Conservation (phyloP, 2,329 filamentous ascomycete genomes). For the Nemania sp. region DNA sequence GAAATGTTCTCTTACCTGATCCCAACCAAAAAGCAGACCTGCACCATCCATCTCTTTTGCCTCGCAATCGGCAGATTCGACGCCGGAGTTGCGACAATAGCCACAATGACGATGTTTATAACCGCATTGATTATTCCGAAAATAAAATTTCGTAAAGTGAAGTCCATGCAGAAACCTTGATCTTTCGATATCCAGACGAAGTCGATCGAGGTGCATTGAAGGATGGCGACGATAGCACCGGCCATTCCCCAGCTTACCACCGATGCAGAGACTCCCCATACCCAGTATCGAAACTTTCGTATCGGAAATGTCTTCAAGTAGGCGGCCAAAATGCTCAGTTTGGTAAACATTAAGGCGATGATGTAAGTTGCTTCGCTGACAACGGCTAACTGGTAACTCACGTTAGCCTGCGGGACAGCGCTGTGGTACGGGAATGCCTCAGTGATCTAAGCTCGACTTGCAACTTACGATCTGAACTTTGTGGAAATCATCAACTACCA, state of each 20-base stretch:
- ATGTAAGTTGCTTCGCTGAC: constrained; percentile 20
- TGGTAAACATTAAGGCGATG: constrained; percentile 14
- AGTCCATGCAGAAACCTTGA: constrained; percentile 8
- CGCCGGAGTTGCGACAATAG: constrained; percentile 9
- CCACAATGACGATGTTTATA: constrained; percentile 8
- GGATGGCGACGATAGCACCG: constrained; percentile 15
- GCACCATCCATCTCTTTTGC: constrained; percentile 14
- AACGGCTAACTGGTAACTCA: constrained; percentile 10
- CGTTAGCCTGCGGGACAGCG: constrained; percentile 11
- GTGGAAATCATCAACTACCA: constrained; percentile 9
- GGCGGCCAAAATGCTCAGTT: constrained; percentile 17
- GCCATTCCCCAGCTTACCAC: constrained; percentile 22
- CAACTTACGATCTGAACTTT: constrained; percentile 20
- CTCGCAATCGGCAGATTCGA: constrained; percentile 4
- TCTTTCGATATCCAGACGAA: constrained; percentile 15
- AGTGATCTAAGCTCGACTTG: no score
- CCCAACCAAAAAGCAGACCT: constrained; percentile 6
- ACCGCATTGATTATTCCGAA: constrained; percentile 15
- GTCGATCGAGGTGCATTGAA: constrained; percentile 20
- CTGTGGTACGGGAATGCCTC: no score
- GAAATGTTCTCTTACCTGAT: no score
- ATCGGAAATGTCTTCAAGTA: constrained; percentile 11
- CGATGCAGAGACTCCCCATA: constrained; percentile 12
- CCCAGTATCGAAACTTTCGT: constrained; percentile 14
- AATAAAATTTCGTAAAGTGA: constrained; percentile 9